Base-by-base conservation (phyloP, 140 eudicot genomes). In the Stevia rebaudiana region DNA sequence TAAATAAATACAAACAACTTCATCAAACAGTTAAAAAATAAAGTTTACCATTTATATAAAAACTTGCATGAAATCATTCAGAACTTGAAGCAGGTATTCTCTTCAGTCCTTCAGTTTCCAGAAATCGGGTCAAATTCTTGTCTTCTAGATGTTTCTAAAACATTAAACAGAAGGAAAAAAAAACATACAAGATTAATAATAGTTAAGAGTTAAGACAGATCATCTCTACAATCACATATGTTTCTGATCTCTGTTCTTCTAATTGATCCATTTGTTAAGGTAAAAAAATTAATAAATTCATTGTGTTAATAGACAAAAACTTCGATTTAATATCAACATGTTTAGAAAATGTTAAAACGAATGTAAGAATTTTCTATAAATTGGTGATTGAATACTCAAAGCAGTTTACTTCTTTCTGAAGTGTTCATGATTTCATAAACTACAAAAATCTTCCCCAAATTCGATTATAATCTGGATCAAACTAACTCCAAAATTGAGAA, bases 61-160 rank as follows among this genome's bases (percentile, higher is more conserved):
- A 65, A 59, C 48, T 57, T 57, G 63, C 67, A 73, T 42, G 65
- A 51, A 30, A n/a, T 80, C 61, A 82, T 46, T 77, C 74, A 44
- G 95, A 66, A 73, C 48, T 77, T 44, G 83, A 74, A 40, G 65
- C 42, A 8, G 81, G 56, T 63, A 70, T 75, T 41, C 73, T 78
- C 41, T 49, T 79, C 71, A 82, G 41, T 18, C 82, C 97, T 67
- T 87, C 98, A 1, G 96, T 92, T 66, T 87, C 96, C 71, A 91
- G 63, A 79, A 91, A 81, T 35, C 85, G 74, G 22, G 87, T 85
- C 71, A 91, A 76, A 65, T 83, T 88, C 76, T 91, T 91, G 67
- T 91, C 95, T 17, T 85, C 87, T 81, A 91, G 71, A 75, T 91
- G 92, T 84, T 83, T 74, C 96, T 91, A 87, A n/a, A 64, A 69